Evolutionary conservation across 2,329 filamentous ascomycete genomes (phyloP), one percentile per base, ranked within the genome.

Genomic region (Colletotrichum liaoningense): DNA sequence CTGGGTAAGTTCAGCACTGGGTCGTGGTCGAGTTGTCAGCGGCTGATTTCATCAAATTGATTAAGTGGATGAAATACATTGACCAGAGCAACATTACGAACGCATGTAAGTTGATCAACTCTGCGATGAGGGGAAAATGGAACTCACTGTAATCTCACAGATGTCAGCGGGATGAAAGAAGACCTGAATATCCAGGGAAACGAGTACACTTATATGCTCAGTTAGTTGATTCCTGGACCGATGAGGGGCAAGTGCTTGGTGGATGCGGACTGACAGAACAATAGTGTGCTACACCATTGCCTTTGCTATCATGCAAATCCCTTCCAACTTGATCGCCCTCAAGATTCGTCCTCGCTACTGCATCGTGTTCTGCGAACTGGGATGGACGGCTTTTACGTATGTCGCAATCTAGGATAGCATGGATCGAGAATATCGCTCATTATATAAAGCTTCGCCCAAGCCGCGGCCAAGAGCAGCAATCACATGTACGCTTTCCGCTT

Each of bases 321-420:
- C 91, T 33, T 92, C 91, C n/a, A 93, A 94, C 78, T 83, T 93
- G 69, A 81, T 93, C 38, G 86, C 93, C 57, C 93, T 93, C 78
- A 86, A 86, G 9, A 82, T 91, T 68, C 85, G 89, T 2, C 92
- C 92, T 0, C 90, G 88, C 49, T 81, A 92, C 63, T 94, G 93
- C 77, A 86, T 93, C 38, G 89, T 92, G 0, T 81, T 86, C 12
- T 80, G 78, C 73, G 80, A 81, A 55, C 54, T 66, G 1, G 67
- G 62, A 8, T 66, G 67, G 62, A 66, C 67, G 1, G 67, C 67
- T 0, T 66, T 70, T 14, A 70, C 62, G 67, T 69, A 59, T 3
- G 67, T 14, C 7, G 54, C 54, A 56, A 16, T 1, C 12, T 28
- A 28, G 5, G 4, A 28, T 6, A 28, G 26, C 26, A 1, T 28